Conservation (phyloP, 192 early-diverging fungal genomes). For the Entomortierella beljakovae region DNA sequence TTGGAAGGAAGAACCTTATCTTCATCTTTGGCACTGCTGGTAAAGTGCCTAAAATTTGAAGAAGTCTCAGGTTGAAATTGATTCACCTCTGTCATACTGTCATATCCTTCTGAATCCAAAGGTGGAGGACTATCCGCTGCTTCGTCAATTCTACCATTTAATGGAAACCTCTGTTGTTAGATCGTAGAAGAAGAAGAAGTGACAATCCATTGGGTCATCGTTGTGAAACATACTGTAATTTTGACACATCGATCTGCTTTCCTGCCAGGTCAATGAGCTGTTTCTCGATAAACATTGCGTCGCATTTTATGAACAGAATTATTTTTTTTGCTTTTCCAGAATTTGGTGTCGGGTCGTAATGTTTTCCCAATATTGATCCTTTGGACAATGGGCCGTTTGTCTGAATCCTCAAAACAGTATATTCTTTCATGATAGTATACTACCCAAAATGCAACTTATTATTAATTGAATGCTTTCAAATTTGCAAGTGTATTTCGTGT, state of each 20-base stretch:
- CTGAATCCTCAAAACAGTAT: conserved; percentile 6
- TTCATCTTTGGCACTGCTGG: too few species aligned
- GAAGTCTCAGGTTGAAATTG: too few species aligned
- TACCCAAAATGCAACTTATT: not conserved
- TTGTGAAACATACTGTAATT: not conserved
- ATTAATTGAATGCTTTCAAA: not conserved
- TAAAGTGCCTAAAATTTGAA: too few species aligned
- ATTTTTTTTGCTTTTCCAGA: conserved; percentile 10
- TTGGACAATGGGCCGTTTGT: not conserved
- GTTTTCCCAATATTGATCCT: conserved; percentile 6
- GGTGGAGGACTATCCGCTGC: too few species aligned
- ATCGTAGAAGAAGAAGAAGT: too few species aligned
- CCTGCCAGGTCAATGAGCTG: conserved; percentile 3
- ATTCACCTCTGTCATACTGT: too few species aligned
- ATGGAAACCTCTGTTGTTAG: too few species aligned
- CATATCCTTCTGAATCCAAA: too few species aligned
- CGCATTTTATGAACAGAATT: not conserved
- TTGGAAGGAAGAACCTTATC: too few species aligned
- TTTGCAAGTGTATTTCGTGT: not conserved
- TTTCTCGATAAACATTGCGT: conserved; percentile 1
- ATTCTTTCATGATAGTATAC: conserved; percentile 5
- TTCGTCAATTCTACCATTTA: too few species aligned
- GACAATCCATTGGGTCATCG: too few species aligned
- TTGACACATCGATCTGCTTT: not conserved
- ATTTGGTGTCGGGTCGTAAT: conserved; percentile 20